A percentile compares a stretch with the other conserved stretches of the same genome.
These are phyloP conservation scores for Flaveria ramosissima DNA, from an alignment of 129 eudicot species.

Conservation along the genomic window DNA sequence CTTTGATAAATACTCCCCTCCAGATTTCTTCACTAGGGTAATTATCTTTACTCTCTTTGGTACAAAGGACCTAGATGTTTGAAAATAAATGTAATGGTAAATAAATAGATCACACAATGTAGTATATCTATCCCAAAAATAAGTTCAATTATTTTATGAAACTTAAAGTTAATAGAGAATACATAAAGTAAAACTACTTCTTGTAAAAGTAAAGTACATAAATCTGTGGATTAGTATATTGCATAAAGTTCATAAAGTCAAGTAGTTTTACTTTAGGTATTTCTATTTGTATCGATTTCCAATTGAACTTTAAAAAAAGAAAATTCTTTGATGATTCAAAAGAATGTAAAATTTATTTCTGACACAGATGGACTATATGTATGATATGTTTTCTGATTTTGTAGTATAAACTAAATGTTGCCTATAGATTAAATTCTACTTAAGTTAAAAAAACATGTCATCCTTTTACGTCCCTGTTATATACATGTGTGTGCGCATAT, in stretches of 20 bases:
- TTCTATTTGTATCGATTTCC: neutral
- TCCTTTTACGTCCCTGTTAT: neutral
- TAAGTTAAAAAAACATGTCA: neutral
- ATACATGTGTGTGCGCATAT: neutral
- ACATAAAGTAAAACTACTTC: constrained; percentile 20
- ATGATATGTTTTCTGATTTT: constrained; percentile 5
- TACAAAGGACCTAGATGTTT: constrained; percentile 18
- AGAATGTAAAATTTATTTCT: neutral
- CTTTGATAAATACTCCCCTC: constrained; percentile 55
- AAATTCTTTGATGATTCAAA: neutral
- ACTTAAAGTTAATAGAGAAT: constrained; percentile 9
- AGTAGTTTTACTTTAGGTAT: constrained; percentile 14
- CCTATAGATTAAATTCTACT: neutral
- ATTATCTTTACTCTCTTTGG: constrained; percentile 19
- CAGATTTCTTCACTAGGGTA: constrained; percentile 86
- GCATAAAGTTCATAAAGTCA: constrained; percentile 9
- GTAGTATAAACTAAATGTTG: neutral
- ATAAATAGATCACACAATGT: neutral
- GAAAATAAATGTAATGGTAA: neutral
- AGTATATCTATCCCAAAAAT: neutral
- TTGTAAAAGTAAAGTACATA: constrained; percentile 20
- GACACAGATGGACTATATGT: neutral
- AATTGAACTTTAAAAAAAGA: neutral
- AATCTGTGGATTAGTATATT: neutral
- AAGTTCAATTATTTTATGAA: neutral